Evolutionary conservation across 352 stramenopile species (phyloP), one percentile per base, ranked within the genome.

Genomic region (Phytophthora syringae): DNA sequence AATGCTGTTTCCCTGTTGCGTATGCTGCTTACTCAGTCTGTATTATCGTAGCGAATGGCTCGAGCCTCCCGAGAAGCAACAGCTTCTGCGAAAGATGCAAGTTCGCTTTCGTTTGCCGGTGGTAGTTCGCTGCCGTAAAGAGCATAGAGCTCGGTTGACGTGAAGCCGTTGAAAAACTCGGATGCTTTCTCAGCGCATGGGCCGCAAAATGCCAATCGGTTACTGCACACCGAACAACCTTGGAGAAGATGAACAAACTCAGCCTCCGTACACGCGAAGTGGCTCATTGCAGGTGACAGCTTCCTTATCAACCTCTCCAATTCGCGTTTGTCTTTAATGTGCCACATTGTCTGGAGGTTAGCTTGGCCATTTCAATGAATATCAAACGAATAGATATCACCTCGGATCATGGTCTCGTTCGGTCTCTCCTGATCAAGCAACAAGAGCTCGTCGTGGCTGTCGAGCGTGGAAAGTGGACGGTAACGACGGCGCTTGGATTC

Each of bases 81-180:
- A n/a, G 73, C 60, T 13, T 72, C 66, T 9, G 60, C 40, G 60
- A 91, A 91, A 4, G 36, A 70, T 10, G 70, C 66, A 20, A 91
- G 70, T 16, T 73, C 67, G 32, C 76, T 70, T 32, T 64, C 61
- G 44, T 92, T 77, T 2, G 80, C 82, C 5, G 78, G 62, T 3
- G 84, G 81, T 21, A 92, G 67, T 11, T 89, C 80, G 2, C 52
- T 76, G 1, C 80, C 71, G 56, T 93, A 93, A 21, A 89, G 62
- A 18, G 67, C 58, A 24, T 82, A 67, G 32, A 93, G 68, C 64
- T 93, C 84, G 0, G 69, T 7, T 12, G 61, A 63, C 7, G 82
- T 76, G 65, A 85, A 87, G 5, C 78, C 79, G 5, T 64, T 73
- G 47, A 91, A 91, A 70, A 87, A 93, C 56, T 90, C 84, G 65